Evolutionary conservation across 768 basidiomycete genomes (phyloP).

Genomic region (Pholiota molesta): DNA sequence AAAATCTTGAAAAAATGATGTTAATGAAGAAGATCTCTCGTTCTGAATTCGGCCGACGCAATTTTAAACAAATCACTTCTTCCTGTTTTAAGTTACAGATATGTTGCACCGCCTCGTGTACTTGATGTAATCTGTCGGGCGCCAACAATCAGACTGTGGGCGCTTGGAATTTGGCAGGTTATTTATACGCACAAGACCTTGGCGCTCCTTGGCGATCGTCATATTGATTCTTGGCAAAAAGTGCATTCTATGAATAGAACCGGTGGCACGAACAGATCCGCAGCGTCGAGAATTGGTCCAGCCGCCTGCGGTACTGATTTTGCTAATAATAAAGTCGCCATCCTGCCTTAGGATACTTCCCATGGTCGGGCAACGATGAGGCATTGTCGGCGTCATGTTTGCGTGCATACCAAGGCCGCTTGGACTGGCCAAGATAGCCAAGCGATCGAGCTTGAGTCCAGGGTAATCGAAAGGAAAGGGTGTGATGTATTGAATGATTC

Average conservation of each 20-base stretch:
- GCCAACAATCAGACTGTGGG: not conserved
- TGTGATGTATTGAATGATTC: too few species aligned
- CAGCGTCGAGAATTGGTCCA: not conserved
- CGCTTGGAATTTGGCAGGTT: not conserved
- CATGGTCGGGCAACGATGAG: not conserved
- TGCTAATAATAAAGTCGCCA: not conserved
- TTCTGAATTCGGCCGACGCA: too few species aligned
- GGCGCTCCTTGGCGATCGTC: not conserved
- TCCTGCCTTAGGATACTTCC: not conserved
- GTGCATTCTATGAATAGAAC: slow-evolving; percentile 1
- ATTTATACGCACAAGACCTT: not conserved
- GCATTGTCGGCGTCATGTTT: not conserved
- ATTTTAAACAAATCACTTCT: too few species aligned
- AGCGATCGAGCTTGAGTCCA: not conserved
- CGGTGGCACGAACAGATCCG: too few species aligned
- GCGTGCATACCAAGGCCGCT: not conserved
- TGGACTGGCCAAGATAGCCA: not conserved
- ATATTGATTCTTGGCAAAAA: too few species aligned
- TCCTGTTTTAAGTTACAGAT: too few species aligned
- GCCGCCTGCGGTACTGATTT: not conserved
- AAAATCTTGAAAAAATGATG: too few species aligned
- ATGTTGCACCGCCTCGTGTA: too few species aligned
- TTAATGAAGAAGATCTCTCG: too few species aligned
- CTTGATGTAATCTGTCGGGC: not conserved
- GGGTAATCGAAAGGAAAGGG: not conserved